These are phyloP conservation scores for Trichoderma endophyticum DNA, from an alignment of 2,329 filamentous ascomycete species.

Conservation along the genomic window DNA sequence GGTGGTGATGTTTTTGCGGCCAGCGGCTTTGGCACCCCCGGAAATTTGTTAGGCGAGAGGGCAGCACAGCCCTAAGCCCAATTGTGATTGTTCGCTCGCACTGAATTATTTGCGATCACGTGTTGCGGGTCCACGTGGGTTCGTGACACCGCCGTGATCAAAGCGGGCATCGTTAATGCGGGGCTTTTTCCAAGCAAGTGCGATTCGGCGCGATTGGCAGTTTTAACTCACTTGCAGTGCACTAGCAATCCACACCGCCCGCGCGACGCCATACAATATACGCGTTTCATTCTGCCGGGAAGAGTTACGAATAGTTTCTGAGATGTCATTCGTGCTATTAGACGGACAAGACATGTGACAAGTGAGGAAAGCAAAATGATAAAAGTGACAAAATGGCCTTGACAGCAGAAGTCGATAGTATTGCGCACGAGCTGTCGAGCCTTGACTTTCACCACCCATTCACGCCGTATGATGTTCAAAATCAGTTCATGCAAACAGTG, in stretches of 20 bases:
- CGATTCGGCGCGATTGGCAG: neutral
- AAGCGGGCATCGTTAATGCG: neutral
- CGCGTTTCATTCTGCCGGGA: neutral
- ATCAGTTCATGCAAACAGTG: constrained; percentile 80
- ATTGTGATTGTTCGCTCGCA: constrained; percentile 10
- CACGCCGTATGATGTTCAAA: constrained; percentile 81
- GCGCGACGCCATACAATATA: neutral
- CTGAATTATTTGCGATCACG: neutral
- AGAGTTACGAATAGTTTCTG: neutral
- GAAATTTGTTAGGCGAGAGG: constrained; percentile 40
- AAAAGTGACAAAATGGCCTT: constrained; percentile 17
- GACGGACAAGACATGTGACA: neutral
- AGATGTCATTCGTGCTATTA: neutral
- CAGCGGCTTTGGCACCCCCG: constrained; percentile 28
- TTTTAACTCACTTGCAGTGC: neutral
- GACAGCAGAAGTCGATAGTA: constrained; percentile 20
- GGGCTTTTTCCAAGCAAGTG: neutral
- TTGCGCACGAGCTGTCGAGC: constrained; percentile 27
- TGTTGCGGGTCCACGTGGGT: constrained; percentile 30
- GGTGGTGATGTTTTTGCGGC: constrained; percentile 40
- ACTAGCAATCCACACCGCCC: constrained; percentile 20
- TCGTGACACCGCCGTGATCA: constrained; percentile 25
- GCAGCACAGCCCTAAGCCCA: constrained; percentile 41
- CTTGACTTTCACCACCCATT: constrained; percentile 82
- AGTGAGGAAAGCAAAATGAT: neutral